phyloP scores from a whole-genome alignment of 148 eudicot genomes.

The Silene latifolia region DNA sequence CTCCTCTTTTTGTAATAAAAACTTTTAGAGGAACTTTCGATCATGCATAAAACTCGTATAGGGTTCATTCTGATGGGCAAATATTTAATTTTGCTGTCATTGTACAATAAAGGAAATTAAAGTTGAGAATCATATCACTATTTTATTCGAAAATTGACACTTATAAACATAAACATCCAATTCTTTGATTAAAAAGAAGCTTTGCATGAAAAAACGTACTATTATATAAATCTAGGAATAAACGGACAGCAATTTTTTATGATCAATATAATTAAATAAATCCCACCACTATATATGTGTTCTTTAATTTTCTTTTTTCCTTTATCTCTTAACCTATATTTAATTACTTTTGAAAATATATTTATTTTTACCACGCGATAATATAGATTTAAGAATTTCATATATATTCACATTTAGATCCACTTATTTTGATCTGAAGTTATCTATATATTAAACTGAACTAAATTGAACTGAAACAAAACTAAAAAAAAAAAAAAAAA shows the following conservation, averaged over 20 bases:
- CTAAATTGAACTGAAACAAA: too few species aligned
- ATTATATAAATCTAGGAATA: slow-evolving; percentile 3
- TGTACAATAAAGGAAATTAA: not conserved
- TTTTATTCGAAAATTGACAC: slow-evolving; percentile 24
- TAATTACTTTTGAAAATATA: too few species aligned
- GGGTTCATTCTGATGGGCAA: slow-evolving; percentile 13
- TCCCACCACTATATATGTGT: not conserved
- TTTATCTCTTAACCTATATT: not conserved
- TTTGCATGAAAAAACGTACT: slow-evolving; percentile 11
- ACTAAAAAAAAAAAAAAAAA: too few species aligned
- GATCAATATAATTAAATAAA: too few species aligned
- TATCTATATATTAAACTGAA: too few species aligned
- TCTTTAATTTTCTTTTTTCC: not conserved
- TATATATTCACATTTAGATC: too few species aligned
- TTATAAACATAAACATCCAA: not conserved
- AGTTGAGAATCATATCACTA: slow-evolving; percentile 19
- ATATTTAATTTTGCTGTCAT: slow-evolving; percentile 13
- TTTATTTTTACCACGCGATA: too few species aligned
- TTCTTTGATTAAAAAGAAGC: slow-evolving; percentile 11
- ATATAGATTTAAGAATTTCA: too few species aligned
- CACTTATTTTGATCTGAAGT: too few species aligned
- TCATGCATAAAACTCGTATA: slow-evolving; percentile 16
- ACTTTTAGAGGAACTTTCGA: slow-evolving; percentile 15
- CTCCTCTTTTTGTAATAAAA: not conserved
- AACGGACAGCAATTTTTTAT: slow-evolving; percentile 9